Percentiles rank a stretch among this genome's conserved stretches.
Evolutionary conservation across 768 basidiomycete species (phyloP).

Genomic region (Kwoniella dejecticola): DNA sequence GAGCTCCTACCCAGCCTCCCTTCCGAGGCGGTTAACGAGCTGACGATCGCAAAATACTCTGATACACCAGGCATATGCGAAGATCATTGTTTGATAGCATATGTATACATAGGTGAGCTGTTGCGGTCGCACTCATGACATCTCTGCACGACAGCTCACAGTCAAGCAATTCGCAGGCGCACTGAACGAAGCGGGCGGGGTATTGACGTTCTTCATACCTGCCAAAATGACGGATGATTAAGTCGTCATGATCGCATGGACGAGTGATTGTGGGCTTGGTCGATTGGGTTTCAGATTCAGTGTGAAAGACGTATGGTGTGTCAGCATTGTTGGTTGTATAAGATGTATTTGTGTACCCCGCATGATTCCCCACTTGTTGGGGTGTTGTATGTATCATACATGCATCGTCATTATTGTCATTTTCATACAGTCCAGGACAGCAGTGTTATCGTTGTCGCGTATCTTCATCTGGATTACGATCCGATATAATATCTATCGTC

Average conservation of each 20-base stretch:
- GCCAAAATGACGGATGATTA: conserved; percentile 41
- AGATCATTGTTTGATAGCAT: conserved; percentile 53
- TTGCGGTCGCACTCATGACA: no score
- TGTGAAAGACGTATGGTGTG: no score
- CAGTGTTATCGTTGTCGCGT: not conserved
- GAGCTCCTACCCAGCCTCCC: conserved; percentile 5
- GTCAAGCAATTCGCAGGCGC: conserved; percentile 33
- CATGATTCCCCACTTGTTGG: no score
- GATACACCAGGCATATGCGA: conserved; percentile 48
- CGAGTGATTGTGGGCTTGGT: conserved; percentile 8
- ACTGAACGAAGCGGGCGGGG: conserved; percentile 50
- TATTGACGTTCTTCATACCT: conserved; percentile 55
- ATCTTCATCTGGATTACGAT: conserved; percentile 12
- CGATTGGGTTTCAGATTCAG: no score
- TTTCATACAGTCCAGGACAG: not conserved
- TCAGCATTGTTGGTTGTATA: no score
- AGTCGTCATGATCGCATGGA: no score
- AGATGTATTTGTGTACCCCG: not conserved
- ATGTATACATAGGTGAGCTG: conserved; percentile 54
- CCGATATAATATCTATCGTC: conserved; percentile 15
- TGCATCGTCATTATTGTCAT: not conserved
- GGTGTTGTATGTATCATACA: not conserved
- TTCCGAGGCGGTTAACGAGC: not conserved
- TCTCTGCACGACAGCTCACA: not conserved
- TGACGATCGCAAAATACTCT: not conserved